Evolutionary conservation across 202 grass and related monocot genomes (phyloP).

Genomic region (Carex arenaria): DNA sequence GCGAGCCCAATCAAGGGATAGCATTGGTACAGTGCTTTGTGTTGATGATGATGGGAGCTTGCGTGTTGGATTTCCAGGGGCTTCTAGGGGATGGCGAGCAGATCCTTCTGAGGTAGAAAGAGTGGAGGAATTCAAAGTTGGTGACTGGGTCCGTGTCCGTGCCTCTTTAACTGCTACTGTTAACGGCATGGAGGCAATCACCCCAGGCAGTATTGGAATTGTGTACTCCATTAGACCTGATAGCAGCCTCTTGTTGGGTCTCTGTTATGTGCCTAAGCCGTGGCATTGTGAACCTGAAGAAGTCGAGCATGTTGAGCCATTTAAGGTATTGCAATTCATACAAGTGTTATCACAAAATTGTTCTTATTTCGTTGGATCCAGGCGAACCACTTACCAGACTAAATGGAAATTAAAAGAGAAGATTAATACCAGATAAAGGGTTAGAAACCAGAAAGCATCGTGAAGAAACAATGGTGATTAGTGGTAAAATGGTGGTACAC

Average conservation of each 20-base stretch:
- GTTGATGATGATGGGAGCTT: constrained; percentile 98
- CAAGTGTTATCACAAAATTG: constrained; percentile 7
- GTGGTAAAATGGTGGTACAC: neutral
- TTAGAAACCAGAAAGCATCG: neutral
- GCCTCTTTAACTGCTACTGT: constrained; percentile 65
- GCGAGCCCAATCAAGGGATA: constrained; percentile 92
- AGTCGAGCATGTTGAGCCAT: constrained; percentile 94
- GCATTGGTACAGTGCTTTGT: constrained; percentile 94
- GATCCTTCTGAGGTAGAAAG: constrained; percentile 99
- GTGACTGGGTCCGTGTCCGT: constrained; percentile 89
- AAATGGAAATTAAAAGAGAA: neutral
- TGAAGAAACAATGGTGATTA: neutral
- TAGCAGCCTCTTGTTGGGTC: constrained; percentile 85
- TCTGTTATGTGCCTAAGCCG: constrained; percentile 85
- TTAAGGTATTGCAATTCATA: constrained; percentile 49
- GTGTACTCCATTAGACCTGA: constrained; percentile 95
- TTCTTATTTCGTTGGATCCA: constrained; percentile 10
- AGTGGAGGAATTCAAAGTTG: constrained; percentile 96
- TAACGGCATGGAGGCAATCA: constrained; percentile 91
- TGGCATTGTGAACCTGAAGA: constrained; percentile 99
- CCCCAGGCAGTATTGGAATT: constrained; percentile 89
- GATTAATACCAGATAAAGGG: neutral
- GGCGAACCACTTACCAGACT: neutral
- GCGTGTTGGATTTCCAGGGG: constrained; percentile 95
- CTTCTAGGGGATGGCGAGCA: constrained; percentile 98